phyloP scores from a whole-genome alignment of 192 early-diverging fungal species.

The Gryganskiella cystojenkinii region DNA sequence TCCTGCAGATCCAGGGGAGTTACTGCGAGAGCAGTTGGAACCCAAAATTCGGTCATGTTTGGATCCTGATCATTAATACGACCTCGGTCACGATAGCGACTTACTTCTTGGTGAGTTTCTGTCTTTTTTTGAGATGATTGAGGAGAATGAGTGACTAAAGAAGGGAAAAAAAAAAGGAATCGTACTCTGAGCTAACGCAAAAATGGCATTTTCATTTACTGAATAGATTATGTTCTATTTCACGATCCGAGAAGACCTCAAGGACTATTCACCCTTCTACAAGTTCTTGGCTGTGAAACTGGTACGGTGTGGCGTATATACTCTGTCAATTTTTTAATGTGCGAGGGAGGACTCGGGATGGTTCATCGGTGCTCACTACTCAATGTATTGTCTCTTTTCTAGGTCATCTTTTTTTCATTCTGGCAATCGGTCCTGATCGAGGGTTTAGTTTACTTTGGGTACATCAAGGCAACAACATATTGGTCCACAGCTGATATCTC shows the following conservation, averaged over 20 bases:
- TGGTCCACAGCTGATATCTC: conserved; percentile 48
- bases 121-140: neutral
- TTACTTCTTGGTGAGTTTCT: conserved; percentile 67
- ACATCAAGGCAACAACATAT: conserved; percentile 39
- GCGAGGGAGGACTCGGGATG: neutral
- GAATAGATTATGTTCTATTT: conserved; percentile 53
- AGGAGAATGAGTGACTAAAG: no score
- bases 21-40: conserved; percentile 75
- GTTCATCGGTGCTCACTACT: neutral
- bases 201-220: neutral
- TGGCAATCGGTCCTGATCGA: conserved; percentile 46
- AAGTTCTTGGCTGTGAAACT: conserved; percentile 54
- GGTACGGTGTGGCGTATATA: conserved; percentile 20
- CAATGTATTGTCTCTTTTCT: neutral
- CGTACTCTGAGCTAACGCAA: no score
- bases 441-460: conserved; percentile 47
- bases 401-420: conserved; percentile 56
- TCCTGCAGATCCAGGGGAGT: conserved; percentile 63
- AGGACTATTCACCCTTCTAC: conserved; percentile 45
- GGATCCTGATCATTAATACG: conserved; percentile 67
- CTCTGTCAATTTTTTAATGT: conserved; percentile 1
- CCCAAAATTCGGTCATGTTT: conserved; percentile 76
- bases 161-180: neutral
- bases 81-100: conserved; percentile 70
- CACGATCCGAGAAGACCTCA: conserved; percentile 39